Percentiles rank a stretch among this genome's conserved stretches.
phyloP scores from a whole-genome alignment of 2,329 filamentous ascomycete genomes.

The Fonsecaea multimorphosa region DNA sequence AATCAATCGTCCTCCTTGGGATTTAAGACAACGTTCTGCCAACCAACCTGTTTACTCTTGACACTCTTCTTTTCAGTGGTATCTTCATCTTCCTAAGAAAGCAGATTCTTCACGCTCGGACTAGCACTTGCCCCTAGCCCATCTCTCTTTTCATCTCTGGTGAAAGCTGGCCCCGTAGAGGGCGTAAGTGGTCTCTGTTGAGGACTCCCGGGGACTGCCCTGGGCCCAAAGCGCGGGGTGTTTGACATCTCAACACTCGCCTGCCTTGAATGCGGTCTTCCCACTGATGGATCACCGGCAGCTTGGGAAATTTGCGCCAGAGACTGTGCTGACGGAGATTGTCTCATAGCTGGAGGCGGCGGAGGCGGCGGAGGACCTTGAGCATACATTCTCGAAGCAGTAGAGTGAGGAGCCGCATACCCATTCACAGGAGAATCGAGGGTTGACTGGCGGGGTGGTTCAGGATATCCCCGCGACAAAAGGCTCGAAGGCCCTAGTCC shows the following conservation, averaged over 20 bases:
- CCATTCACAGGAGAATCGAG: slow-evolving; percentile 34
- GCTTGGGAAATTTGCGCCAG: slow-evolving; percentile 35
- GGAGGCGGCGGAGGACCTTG: slow-evolving; percentile 26
- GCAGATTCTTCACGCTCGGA: slow-evolving; percentile 74
- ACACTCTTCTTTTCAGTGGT: not conserved
- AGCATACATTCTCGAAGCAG: slow-evolving; percentile 21
- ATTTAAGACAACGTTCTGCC: not conserved
- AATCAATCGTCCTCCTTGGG: not conserved
- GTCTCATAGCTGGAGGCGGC: slow-evolving; percentile 21
- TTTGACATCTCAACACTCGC: slow-evolving; percentile 30
- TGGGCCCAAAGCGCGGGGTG: slow-evolving; percentile 29
- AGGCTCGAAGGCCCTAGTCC: slow-evolving; percentile 27
- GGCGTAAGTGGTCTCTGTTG: slow-evolving; percentile 34
- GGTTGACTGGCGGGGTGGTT: slow-evolving; percentile 25
- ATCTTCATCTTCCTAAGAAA: slow-evolving; percentile 59
- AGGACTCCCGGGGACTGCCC: slow-evolving; percentile 29
- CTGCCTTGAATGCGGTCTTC: slow-evolving; percentile 29
- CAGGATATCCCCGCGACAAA: slow-evolving; percentile 30
- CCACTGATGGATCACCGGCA: slow-evolving; percentile 23
- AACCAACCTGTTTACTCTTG: not conserved
- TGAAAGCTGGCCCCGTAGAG: slow-evolving; percentile 34
- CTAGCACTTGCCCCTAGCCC: slow-evolving; percentile 74
- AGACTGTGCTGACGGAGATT: slow-evolving; percentile 31
- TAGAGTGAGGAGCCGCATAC: slow-evolving; percentile 26
- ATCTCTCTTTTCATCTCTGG: slow-evolving; percentile 36